Percentiles rank a stretch among this genome's conserved stretches.
phyloP scores from a whole-genome alignment of 176 grass and related monocot species.

The Oryza brachyantha region DNA sequence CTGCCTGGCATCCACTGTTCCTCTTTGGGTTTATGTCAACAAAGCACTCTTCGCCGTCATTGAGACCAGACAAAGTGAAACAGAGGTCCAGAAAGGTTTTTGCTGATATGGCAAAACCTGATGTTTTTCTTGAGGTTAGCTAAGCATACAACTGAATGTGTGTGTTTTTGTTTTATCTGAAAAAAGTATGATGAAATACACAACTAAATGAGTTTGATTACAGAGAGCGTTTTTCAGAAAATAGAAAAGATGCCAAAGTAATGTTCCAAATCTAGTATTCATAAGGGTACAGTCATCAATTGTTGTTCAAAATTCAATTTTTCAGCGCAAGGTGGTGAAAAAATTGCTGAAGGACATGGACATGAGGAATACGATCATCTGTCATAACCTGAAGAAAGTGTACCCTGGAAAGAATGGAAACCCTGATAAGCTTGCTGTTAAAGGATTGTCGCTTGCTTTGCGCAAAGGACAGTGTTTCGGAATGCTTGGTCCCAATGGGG shows the following conservation, averaged over 20 bases:
- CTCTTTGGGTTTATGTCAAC: conserved; percentile 39
- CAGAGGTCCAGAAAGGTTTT: conserved; percentile 25
- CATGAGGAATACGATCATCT: conserved; percentile 46
- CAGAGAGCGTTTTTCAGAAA: background rate
- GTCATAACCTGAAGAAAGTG: conserved; percentile 60
- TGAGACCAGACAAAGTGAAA: background rate
- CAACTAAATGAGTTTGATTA: background rate
- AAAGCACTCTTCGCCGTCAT: conserved; percentile 30
- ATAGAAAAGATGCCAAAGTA: background rate
- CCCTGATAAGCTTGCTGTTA: conserved; percentile 55
- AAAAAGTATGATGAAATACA: background rate
- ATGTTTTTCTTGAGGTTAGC: conserved; percentile 60
- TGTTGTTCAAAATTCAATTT: conserved; percentile 3
- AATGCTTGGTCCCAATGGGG: conserved; percentile 74
- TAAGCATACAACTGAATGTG: background rate
- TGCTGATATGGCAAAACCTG: conserved; percentile 42
- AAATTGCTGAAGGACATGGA: conserved; percentile 33
- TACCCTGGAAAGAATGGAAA: conserved; percentile 61
- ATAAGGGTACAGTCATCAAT: background rate
- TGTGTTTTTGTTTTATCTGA: background rate
- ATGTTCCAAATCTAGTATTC: background rate
- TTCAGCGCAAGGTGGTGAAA: conserved; percentile 53
- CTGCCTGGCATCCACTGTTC: conserved; percentile 40
- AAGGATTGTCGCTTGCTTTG: conserved; percentile 57
- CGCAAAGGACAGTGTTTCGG: conserved; percentile 62